phyloP scores from a whole-genome alignment of 2,329 filamentous ascomycete genomes.

The Cytospora paraplurivora region DNA sequence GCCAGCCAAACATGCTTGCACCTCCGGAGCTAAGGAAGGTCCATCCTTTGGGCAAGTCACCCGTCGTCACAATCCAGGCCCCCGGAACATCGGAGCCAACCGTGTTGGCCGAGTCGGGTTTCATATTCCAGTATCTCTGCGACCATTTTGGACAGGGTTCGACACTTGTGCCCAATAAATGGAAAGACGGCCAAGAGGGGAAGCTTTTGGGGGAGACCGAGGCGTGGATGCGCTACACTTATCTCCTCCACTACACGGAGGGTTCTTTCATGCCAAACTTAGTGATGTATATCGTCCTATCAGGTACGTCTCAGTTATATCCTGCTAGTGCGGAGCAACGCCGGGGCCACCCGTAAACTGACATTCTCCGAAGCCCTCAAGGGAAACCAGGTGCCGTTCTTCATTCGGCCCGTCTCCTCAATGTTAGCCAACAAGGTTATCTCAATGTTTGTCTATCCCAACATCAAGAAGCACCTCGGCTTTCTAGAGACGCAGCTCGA shows the following conservation, averaged over 20 bases:
- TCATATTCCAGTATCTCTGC: slow-evolving; percentile 79
- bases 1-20: slow-evolving; percentile 61
- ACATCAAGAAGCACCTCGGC: slow-evolving; percentile 49
- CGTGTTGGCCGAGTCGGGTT: slow-evolving; percentile 78
- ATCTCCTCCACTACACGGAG: slow-evolving; percentile 82
- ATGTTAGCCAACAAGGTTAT: slow-evolving; percentile 49
- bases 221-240: slow-evolving; percentile 61
- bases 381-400: slow-evolving; percentile 51
- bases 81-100: slow-evolving; percentile 45
- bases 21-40: slow-evolving; percentile 74
- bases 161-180: slow-evolving; percentile 54
- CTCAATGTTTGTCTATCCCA: slow-evolving; percentile 48
- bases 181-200: slow-evolving; percentile 60
- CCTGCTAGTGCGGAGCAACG: background rate
- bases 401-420: slow-evolving; percentile 54
- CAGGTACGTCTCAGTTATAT: slow-evolving; percentile 40
- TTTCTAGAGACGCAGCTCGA: slow-evolving; percentile 53
- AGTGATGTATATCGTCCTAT: slow-evolving; percentile 64
- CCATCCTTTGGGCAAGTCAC: slow-evolving; percentile 86
- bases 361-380: slow-evolving; percentile 42
- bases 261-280: slow-evolving; percentile 78
- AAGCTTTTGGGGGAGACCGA: slow-evolving; percentile 63
- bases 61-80: slow-evolving; percentile 68
- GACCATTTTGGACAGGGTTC: slow-evolving; percentile 58
- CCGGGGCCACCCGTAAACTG: background rate